phyloP scores from a whole-genome alignment of 2,329 filamentous ascomycete species.

The Plenodomus tracheiphilus region DNA sequence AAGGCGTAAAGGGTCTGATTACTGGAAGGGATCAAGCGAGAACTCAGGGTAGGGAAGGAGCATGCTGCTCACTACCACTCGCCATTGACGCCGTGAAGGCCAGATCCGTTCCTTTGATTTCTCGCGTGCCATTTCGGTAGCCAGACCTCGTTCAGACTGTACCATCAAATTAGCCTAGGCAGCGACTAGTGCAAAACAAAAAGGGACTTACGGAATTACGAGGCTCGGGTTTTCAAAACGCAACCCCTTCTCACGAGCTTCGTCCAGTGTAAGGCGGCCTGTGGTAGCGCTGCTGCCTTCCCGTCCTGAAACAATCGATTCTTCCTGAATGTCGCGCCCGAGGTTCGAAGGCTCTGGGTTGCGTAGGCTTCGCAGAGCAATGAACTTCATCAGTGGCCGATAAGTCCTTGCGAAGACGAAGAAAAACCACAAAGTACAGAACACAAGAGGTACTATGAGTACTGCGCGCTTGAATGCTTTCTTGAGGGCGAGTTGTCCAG shows the following conservation, averaged over 20 bases:
- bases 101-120: conserved; percentile 27
- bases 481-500: conserved; percentile 78
- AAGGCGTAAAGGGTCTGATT: conserved; percentile 5
- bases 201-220: conserved; percentile 62
- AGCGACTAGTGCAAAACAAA: background rate
- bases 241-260: conserved; percentile 69
- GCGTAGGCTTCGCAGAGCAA: conserved; percentile 84
- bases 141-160: conserved; percentile 70
- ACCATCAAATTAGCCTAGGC: conserved; percentile 12
- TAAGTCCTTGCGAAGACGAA: conserved; percentile 81
- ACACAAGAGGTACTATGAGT: conserved; percentile 74
- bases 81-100: conserved; percentile 18
- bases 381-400: conserved; percentile 87
- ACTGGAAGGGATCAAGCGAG: background rate
- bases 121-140: conserved; percentile 49
- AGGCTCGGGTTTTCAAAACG: conserved; percentile 79
- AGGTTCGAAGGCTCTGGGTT: conserved; percentile 59
- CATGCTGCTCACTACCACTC: conserved; percentile 9
- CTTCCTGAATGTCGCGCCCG: conserved; percentile 51
- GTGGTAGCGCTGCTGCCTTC: conserved; percentile 7
- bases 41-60: conserved; percentile 1
- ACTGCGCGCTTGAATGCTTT: conserved; percentile 73
- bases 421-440: conserved; percentile 85
- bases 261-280: conserved; percentile 67
- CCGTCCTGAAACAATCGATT: conserved; percentile 19